Base-by-base conservation (phyloP, 2,329 filamentous ascomycete species). In the Claviceps sorghi region DNA sequence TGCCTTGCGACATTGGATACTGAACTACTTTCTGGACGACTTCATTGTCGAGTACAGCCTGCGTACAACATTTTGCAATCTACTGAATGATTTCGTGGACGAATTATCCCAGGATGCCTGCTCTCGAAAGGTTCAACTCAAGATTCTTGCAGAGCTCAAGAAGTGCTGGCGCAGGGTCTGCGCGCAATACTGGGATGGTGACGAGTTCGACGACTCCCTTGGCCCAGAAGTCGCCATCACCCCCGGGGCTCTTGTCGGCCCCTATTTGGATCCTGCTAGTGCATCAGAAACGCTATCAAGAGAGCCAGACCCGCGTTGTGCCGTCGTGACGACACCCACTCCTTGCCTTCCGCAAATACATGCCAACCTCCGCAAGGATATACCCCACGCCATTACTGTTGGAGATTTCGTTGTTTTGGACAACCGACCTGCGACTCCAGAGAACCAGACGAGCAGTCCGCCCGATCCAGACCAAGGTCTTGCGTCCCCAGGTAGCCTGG, bases 1-100 rank as follows among this genome's bases (percentile, higher is more conserved):
- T 29, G 93, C 93, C 8, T 76, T 97, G 45, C 82, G 93, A 53
- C 93, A 98, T 67, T 98, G 93, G 93, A 90, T 97, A 53, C 70
- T 98, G 56, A 98, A 98, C 66, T 98, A 98, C 67, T 98, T 97
- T 59, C 77, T 87, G 52, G 93, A 98, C 63, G 93, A 98, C 64
- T 98, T 95, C 64, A 80, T 94, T 42, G 69, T 84, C 26, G 82
- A 90, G 63, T 83, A 84, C 62, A 72, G 78, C 45, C 73, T 97
- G 34, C 83, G 91, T 9, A 72, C 78, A 5, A 79, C 80, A 17
- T 96, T 96, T 63, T 96, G 91, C 67, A 74, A 82, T 34, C 74
- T 89, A 9, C 75, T 96, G 54, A 96, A 97, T 64, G 72, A 75
- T 49, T 76, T 83, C 46, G 75, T 79, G 4, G 70, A 75, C 17